Evolutionary conservation across 75 land plant species (phyloP), one percentile per base, ranked within the genome.

Genomic region (Adiantum capillusveneris): DNA sequence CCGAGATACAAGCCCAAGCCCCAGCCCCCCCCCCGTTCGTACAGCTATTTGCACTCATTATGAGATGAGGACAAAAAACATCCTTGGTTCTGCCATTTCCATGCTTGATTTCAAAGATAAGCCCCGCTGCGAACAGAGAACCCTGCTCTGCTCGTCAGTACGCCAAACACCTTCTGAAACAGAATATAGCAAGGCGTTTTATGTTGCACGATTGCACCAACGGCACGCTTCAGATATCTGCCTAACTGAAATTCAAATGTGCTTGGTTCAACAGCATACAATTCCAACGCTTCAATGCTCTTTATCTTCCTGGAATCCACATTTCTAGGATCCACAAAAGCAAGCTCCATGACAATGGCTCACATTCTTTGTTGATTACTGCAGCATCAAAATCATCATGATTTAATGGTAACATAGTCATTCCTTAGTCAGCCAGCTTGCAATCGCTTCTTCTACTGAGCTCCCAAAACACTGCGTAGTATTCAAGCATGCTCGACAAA

Each of bases 391-490:
- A 5, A 5, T 18, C 51, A 20, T 48, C 51, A 5, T 5, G 5
- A 6, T 48, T 12, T 19, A 12, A 5, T 20, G 18, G 18, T 48
- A 48, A 12, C 6, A 13, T 6, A 9, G 42, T 13, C 13, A 13
- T 13, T 39, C 42, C 42, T 39, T 7, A 7, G 42, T 39, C 42
- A 9, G 7, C 7, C 42, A 9, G 42, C 13, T 9, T 39, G 42
- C 13, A 39, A 13, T 39, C 1, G 64, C 81, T n/a, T n/a, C n/a
- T n/a, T n/a, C n/a, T n/a, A 1, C 65, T 64, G 46, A 87, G 48
- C 65, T 87, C 96, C 85, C 78, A 81, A 68, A 72, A 90, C 17
- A 90, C 77, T 6, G 84, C 79, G 31, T 90, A 87, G 63, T 84
- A 83, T 0, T 79, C 85, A 0, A 87, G 87, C 0, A 72, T 72